Conservation (phyloP, 2,329 filamentous ascomycete species). For the Penicillium sp. region DNA sequence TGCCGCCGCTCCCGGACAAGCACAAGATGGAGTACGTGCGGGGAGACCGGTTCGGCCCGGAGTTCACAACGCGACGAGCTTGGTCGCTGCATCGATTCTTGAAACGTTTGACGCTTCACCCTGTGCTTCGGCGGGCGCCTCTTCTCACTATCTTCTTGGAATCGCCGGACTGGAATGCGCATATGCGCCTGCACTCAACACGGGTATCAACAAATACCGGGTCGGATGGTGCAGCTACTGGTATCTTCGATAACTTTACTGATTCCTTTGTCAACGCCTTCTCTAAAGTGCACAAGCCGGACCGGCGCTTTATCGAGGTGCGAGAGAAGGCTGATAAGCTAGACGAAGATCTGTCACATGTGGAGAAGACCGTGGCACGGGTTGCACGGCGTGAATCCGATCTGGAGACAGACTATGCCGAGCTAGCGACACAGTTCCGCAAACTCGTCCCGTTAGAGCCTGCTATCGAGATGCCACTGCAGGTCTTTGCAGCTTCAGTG, state of each 20-base stretch:
- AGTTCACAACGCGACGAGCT: conserved; percentile 85
- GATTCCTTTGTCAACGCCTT: conserved; percentile 98
- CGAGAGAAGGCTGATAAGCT: conserved; percentile 89
- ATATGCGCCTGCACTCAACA: conserved; percentile 75
- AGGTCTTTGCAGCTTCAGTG: conserved; percentile 81
- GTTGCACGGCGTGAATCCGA: conserved; percentile 86
- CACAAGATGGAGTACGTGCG: conserved; percentile 99
- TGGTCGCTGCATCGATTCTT: conserved; percentile 92
- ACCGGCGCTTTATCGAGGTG: conserved; percentile 91
- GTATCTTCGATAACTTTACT: conserved; percentile 91
- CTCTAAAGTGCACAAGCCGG: conserved; percentile 91
- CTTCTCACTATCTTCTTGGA: conserved; percentile 90
- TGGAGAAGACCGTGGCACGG: conserved; percentile 92
- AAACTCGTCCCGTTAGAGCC: conserved; percentile 88
- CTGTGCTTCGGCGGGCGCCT: conserved; percentile 76
- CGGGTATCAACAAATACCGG: conserved; percentile 56
- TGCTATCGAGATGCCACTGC: conserved; percentile 75
- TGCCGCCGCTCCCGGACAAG: conserved; percentile 94
- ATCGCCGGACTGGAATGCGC: conserved; percentile 91
- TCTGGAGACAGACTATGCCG: conserved; percentile 80
- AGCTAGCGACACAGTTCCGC: conserved; percentile 91
- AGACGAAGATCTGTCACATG: conserved; percentile 85
- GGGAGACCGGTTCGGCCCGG: conserved; percentile 87
- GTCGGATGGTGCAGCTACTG: conserved; percentile 46
- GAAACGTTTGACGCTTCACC: conserved; percentile 79